Conservation (phyloP, 2,329 filamentous ascomycete species). For the Calonectria henricotiae region DNA sequence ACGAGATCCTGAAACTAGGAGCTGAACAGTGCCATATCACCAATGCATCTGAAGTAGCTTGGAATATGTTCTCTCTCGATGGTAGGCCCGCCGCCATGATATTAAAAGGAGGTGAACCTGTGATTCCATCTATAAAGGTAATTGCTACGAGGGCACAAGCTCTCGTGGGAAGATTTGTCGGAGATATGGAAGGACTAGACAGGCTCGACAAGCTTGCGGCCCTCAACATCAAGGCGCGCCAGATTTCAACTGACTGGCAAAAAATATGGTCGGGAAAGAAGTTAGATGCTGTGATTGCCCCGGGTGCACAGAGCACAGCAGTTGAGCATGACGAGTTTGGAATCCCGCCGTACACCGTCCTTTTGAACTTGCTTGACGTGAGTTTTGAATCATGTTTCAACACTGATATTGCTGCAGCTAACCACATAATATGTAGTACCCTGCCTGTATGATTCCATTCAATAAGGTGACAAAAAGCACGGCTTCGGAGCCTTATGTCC, state of each 20-base stretch:
- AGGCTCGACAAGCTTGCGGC: conserved; percentile 57
- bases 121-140: conserved; percentile 27
- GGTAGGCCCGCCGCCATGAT: not conserved
- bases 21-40: conserved; percentile 22
- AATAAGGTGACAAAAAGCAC: conserved; percentile 54
- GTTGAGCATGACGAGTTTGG: conserved; percentile 69
- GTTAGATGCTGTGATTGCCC: conserved; percentile 68
- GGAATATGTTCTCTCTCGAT: conserved; percentile 23
- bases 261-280: conserved; percentile 60
- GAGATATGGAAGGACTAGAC: not conserved
- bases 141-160: not conserved
- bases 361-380: conserved; percentile 70
- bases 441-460: conserved; percentile 66
- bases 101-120: conserved; percentile 25
- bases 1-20: conserved; percentile 27
- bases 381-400: conserved; percentile 44
- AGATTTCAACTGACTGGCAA: conserved; percentile 61
- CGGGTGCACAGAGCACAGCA: conserved; percentile 67
- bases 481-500: conserved; percentile 15
- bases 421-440: conserved; percentile 59
- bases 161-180: not conserved
- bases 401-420: not conserved
- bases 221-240: conserved; percentile 46
- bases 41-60: conserved; percentile 38
- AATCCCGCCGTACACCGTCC: conserved; percentile 63